Evolutionary conservation across 306 rosid genomes (phyloP).

Genomic region (Malus sylvestris): DNA sequence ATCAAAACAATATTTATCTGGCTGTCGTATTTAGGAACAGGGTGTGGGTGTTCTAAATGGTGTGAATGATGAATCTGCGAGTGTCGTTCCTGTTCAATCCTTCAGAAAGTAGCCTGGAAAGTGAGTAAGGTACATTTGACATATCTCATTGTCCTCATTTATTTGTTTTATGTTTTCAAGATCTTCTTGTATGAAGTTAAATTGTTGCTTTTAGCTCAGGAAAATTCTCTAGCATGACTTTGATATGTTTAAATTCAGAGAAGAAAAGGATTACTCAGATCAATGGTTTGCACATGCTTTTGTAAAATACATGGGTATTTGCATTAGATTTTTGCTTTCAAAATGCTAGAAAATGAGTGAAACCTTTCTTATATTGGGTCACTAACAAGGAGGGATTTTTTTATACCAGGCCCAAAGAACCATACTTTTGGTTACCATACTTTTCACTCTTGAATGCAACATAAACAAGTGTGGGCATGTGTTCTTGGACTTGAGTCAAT

Average conservation of each 20-base stretch:
- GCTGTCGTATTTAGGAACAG: constrained; percentile 16
- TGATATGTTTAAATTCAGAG: background rate
- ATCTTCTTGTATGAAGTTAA: background rate
- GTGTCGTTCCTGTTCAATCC: constrained; percentile 25
- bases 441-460: background rate
- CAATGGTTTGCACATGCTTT: background rate
- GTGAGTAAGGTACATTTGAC: constrained; percentile 14
- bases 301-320: background rate
- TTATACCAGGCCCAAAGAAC: background rate
- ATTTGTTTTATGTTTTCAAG: background rate
- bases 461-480: background rate
- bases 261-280: background rate
- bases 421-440: background rate
- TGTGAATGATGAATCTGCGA: constrained; percentile 26
- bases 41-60: constrained; percentile 25
- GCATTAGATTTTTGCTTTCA: background rate
- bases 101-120: constrained; percentile 26
- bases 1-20: background rate
- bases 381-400: background rate
- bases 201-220: background rate
- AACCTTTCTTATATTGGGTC: background rate
- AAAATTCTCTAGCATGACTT: background rate
- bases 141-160: background rate
- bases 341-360: background rate
- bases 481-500: background rate